Percentiles rank a stretch among this genome's conserved stretches.
Conservation (phyloP, 495 filamentous ascomycete genomes). For the Talaromyces stipitatus region DNA sequence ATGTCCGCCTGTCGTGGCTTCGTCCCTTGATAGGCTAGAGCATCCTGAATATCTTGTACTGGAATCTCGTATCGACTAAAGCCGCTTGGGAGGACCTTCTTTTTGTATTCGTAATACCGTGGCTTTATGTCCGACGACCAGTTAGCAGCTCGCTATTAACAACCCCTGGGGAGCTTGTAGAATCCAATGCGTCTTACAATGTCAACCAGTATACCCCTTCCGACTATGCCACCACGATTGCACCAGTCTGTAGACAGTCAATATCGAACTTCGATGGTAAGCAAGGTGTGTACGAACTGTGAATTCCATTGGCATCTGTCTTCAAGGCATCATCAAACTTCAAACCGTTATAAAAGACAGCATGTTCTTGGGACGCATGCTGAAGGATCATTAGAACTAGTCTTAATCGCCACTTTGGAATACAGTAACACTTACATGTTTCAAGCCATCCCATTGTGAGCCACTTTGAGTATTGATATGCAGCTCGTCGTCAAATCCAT, state of each 20-base stretch:
- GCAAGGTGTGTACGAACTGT: background rate
- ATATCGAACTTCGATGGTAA: background rate
- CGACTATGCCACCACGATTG: slow-evolving; percentile 11
- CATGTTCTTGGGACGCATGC: slow-evolving; percentile 1
- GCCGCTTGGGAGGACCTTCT: background rate
- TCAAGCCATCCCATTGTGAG: slow-evolving; percentile 24
- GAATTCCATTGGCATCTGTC: background rate
- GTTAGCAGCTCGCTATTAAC: background rate
- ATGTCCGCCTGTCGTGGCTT: slow-evolving; percentile 14
- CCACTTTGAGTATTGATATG: slow-evolving; percentile 34
- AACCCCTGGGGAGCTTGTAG: background rate
- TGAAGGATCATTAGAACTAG: background rate
- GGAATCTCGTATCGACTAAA: background rate
- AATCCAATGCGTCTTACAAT: background rate
- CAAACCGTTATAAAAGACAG: slow-evolving; percentile 8
- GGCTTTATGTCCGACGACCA: background rate
- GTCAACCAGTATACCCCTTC: slow-evolving; percentile 8
- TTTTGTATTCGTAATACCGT: background rate
- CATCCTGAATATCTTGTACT: background rate
- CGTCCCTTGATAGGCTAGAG: slow-evolving; percentile 14
- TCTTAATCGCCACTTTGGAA: background rate
- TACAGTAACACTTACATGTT: background rate
- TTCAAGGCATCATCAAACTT: background rate
- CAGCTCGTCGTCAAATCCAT: slow-evolving; percentile 23
- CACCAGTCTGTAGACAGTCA: slow-evolving; percentile 5